Evolutionary conservation across 768 basidiomycete species (phyloP).

Genomic region (Suillus tomentosus): DNA sequence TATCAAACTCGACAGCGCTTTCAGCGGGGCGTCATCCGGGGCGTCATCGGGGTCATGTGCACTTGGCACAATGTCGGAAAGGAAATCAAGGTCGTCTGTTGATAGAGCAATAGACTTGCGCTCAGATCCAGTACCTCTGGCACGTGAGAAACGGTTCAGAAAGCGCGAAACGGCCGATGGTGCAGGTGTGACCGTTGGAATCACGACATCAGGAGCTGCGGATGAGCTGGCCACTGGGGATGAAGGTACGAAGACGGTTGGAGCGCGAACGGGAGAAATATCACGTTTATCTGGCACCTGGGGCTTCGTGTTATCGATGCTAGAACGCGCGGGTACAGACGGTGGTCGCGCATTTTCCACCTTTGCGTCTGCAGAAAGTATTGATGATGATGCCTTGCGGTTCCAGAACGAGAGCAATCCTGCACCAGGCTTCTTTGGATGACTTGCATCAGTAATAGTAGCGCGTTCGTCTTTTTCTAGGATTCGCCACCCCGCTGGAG

Average conservation of each 20-base stretch:
- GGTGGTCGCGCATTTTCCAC: conserved; percentile 28
- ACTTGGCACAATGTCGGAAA: conserved; percentile 67
- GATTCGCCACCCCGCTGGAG: conserved; percentile 75
- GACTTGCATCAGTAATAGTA: conserved; percentile 42
- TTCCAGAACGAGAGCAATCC: conserved; percentile 78
- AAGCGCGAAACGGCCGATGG: conserved; percentile 84
- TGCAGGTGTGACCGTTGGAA: conserved; percentile 25
- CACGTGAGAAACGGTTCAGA: conserved; percentile 70
- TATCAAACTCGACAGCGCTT: conserved; percentile 43
- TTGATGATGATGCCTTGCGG: conserved; percentile 37
- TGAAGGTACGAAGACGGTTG: conserved; percentile 6
- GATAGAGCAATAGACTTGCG: conserved; percentile 70
- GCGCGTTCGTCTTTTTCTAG: conserved; percentile 52
- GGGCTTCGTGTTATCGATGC: conserved; percentile 29
- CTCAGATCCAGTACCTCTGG: conserved; percentile 36
- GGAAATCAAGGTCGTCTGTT: conserved; percentile 78
- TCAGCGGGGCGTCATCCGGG: conserved; percentile 36
- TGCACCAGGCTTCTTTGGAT: conserved; percentile 46
- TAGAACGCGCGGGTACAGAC: conserved; percentile 26
- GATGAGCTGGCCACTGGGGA: conserved; percentile 12
- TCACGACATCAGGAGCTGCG: conserved; percentile 11
- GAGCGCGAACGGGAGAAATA: conserved; percentile 20
- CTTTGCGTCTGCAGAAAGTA: conserved; percentile 24
- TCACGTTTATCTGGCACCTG: conserved; percentile 15
- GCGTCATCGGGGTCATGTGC: conserved; percentile 43